A percentile compares a stretch with the other conserved stretches of the same genome.
Conservation (phyloP, 768 basidiomycete species). For the Mycena chlorophos region DNA sequence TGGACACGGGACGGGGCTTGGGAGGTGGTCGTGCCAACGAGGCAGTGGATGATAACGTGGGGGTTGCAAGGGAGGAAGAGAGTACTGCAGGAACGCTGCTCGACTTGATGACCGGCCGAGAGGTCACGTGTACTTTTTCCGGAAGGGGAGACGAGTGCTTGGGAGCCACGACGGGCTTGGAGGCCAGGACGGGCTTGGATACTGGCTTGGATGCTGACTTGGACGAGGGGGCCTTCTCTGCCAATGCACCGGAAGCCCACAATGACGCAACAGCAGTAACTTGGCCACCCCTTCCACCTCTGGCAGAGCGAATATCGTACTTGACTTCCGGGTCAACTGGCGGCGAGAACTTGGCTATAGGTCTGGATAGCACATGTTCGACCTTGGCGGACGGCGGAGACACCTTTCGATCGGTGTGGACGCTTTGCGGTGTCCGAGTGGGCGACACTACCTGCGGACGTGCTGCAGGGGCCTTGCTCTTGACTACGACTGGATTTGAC, state of each 20-base stretch:
- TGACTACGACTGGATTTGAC: slow-evolving; percentile 3
- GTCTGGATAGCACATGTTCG: slow-evolving; percentile 28
- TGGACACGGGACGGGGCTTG: slow-evolving; percentile 21
- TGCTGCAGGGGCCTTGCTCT: slow-evolving; percentile 15
- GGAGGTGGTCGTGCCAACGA: slow-evolving; percentile 56
- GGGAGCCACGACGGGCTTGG: slow-evolving; percentile 9
- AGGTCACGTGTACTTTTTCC: slow-evolving; percentile 6
- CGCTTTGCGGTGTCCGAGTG: slow-evolving; percentile 28
- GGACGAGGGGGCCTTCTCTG: slow-evolving; percentile 13
- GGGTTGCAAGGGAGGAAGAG: slow-evolving; percentile 71
- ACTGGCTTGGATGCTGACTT: slow-evolving; percentile 6
- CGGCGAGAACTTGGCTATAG: slow-evolving; percentile 35
- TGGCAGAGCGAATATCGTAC: slow-evolving; percentile 74
- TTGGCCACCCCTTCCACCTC: slow-evolving; percentile 74
- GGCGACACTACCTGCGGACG: slow-evolving; percentile 27
- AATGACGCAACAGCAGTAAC: slow-evolving; percentile 73
- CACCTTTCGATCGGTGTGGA: slow-evolving; percentile 37
- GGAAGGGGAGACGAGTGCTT: background rate
- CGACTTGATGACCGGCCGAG: slow-evolving; percentile 53
- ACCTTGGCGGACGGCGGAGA: slow-evolving; percentile 36
- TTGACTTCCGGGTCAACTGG: slow-evolving; percentile 54
- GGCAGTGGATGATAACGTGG: slow-evolving; percentile 73
- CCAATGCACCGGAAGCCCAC: slow-evolving; percentile 60
- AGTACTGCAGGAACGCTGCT: slow-evolving; percentile 66
- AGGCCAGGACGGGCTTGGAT: slow-evolving; percentile 10